A percentile compares a stretch with the other conserved stretches of the same genome.
phyloP scores from a whole-genome alignment of 176 grass and related monocot species.

The Oryza brachyantha region DNA sequence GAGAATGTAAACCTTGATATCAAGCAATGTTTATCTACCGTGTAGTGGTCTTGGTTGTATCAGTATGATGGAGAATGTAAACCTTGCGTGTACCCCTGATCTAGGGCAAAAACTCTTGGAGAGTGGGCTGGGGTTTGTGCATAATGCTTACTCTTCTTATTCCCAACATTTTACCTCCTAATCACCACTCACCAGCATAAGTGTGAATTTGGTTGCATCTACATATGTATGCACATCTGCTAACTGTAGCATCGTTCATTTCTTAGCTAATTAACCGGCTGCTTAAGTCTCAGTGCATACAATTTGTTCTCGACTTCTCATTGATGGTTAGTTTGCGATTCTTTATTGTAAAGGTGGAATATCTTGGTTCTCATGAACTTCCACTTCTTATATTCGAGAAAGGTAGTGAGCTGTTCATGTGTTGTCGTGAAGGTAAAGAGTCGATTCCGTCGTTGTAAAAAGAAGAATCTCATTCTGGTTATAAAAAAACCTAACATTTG shows the following conservation, averaged over 20 bases:
- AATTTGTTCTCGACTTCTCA: too few species aligned
- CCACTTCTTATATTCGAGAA: not conserved
- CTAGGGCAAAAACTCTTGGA: too few species aligned
- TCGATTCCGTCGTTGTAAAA: not conserved
- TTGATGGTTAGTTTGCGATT: not conserved
- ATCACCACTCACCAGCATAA: not conserved
- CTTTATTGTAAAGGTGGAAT: not conserved
- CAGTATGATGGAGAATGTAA: too few species aligned
- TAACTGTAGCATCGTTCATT: not conserved
- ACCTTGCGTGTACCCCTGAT: too few species aligned
- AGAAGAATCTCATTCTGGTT: not conserved
- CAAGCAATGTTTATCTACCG: too few species aligned
- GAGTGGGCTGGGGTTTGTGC: too few species aligned
- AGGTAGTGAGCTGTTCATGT: conserved; percentile 57
- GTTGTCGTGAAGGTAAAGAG: conserved; percentile 52
- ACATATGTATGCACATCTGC: too few species aligned
- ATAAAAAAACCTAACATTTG: not conserved
- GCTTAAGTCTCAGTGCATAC: too few species aligned
- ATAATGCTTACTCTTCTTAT: not conserved
- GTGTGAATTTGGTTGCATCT: not conserved
- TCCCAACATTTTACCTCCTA: too few species aligned
- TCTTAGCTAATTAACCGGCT: not conserved
- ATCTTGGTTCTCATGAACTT: not conserved
- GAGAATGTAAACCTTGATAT: too few species aligned
- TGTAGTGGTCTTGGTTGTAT: too few species aligned